phyloP scores from a whole-genome alignment of 345 rosid species.

The Salix dunnii region DNA sequence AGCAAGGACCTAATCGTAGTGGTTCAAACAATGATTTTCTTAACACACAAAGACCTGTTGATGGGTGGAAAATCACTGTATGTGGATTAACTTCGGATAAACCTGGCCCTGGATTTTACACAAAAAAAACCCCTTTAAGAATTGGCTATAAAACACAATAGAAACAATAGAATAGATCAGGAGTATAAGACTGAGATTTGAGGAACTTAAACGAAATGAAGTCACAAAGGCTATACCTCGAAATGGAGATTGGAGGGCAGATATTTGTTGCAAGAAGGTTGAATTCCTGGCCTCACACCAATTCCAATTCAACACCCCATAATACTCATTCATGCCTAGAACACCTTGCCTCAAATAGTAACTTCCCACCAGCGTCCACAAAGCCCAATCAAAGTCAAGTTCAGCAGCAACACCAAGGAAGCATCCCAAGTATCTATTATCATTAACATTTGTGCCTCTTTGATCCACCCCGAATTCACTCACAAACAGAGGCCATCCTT shows the following conservation, averaged over 20 bases:
- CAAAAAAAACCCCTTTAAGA: neutral
- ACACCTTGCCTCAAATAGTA: constrained; percentile 78
- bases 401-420: constrained; percentile 66
- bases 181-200: neutral
- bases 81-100: constrained; percentile 43
- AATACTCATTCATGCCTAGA: constrained; percentile 55
- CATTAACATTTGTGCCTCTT: constrained; percentile 59
- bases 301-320: constrained; percentile 57
- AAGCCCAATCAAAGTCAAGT: constrained; percentile 78
- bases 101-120: constrained; percentile 64
- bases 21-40: constrained; percentile 43
- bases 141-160: neutral
- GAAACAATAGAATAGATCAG: neutral
- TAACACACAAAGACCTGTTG: constrained; percentile 67
- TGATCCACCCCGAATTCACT: constrained; percentile 78
- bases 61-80: constrained; percentile 72
- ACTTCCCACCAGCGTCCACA: constrained; percentile 81
- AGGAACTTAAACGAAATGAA: neutral
- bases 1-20: constrained; percentile 61
- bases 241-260: constrained; percentile 59
- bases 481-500: constrained; percentile 69
- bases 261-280: constrained; percentile 51
- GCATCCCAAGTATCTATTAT: constrained; percentile 69
- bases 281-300: constrained; percentile 62
- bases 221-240: constrained; percentile 37